Base-by-base conservation (phyloP, 768 basidiomycete species). In the Candolleomyces aberdarensis region DNA sequence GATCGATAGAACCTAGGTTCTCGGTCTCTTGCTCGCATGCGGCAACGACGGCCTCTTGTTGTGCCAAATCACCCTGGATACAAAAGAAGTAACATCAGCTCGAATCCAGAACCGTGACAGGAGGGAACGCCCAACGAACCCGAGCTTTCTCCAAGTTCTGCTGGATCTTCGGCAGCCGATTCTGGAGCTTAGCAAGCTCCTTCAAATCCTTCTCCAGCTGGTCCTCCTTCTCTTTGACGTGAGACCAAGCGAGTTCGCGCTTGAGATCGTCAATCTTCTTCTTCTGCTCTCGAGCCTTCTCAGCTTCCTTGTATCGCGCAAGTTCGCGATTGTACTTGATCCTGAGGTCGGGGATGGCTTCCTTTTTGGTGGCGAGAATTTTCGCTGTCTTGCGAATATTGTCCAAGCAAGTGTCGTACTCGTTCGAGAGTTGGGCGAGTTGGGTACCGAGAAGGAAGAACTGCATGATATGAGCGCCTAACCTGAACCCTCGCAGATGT, bases 391-490 rank as follows among this genome's bases (percentile, higher is more conserved):
- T 81, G 41, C 80, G 80, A 66, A 93, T 89, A 67, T 94, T 91
- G 56, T 86, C 78, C 17, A 86, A 73, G 63, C 93, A 90, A 0
- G 80, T 78, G 39, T 90, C 85, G 68, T 99, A 99, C 70, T 96
- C 92, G 19, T 92, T 87, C 3, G 83, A 85, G 49, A 99, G 87
- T 66, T 96, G 91, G 40, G 85, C 83, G 15, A 99, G 85, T 65
- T 94, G 92, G 0, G 97, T 98, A 15, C 97, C 97, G 40, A 87
- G 84, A 39, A 98, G 83, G 83, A 98, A 98, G 74, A 98, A 94
- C 94, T 96, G 64, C 20, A 0, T 46, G 14, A 52, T 5, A 60
- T 7, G 11, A 14, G 57, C 48, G 40, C 63, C 54, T 31, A 65
- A 5, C 36, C 53, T 48, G 46, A 48, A 6, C 10, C 15, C n/a